Evolutionary conservation across 805 yeast species (phyloP).

Genomic region (Isabelozyma pseudorhagii): DNA sequence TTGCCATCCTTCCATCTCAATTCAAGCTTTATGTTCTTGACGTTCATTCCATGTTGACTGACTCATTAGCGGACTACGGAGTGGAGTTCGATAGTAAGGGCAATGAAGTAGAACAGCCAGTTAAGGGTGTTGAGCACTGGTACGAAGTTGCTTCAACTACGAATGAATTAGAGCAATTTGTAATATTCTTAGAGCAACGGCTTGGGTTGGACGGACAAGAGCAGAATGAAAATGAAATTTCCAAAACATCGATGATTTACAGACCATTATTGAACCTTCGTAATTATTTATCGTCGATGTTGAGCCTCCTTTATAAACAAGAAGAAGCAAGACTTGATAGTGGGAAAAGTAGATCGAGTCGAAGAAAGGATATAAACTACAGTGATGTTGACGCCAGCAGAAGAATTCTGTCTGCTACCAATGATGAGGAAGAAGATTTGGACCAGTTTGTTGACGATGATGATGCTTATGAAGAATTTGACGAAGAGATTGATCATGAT

Average conservation of each 20-base stretch:
- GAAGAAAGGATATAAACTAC: conserved; percentile 18
- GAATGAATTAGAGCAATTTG: conserved; percentile 24
- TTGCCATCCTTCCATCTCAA: conserved; percentile 15
- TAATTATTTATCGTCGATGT: conserved; percentile 23
- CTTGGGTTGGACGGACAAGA: conserved; percentile 12
- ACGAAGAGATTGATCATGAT: not conserved
- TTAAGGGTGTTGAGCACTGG: conserved; percentile 17
- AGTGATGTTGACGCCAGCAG: conserved; percentile 10
- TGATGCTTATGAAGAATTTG: conserved; percentile 6
- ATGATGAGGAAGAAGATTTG: conserved; percentile 10
- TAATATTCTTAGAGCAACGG: conserved; percentile 16
- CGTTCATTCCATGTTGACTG: conserved; percentile 28
- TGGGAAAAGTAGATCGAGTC: conserved; percentile 9
- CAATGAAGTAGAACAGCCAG: conserved; percentile 16
- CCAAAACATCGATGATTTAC: conserved; percentile 18
- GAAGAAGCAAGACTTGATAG: conserved; percentile 9
- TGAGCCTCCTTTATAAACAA: conserved; percentile 26
- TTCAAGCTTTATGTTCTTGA: conserved; percentile 44
- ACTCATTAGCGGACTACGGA: conserved; percentile 25
- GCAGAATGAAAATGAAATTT: conserved; percentile 2
- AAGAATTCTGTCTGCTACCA: conserved; percentile 9
- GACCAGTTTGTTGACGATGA: conserved; percentile 17
- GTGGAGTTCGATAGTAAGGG: conserved; percentile 33
- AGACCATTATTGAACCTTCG: conserved; percentile 25
- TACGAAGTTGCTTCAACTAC: conserved; percentile 34